These are phyloP conservation scores for Pleurotus salmoneostramineus DNA, from an alignment of 768 basidiomycete genomes.

Conservation along the genomic window DNA sequence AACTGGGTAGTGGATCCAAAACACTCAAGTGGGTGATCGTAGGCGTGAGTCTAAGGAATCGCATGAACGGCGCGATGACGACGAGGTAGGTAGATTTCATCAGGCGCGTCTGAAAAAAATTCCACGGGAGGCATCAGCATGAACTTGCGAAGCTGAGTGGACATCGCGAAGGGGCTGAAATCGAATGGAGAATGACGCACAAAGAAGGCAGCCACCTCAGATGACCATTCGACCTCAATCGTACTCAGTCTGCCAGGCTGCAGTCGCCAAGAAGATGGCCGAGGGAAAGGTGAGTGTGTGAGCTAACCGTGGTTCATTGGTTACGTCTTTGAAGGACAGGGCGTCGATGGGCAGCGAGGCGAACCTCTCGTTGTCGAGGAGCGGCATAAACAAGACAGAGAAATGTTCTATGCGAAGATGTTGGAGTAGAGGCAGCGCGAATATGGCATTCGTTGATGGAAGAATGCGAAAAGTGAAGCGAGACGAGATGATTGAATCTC, in stretches of 20 bases:
- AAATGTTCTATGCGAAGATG: not conserved
- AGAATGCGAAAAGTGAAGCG: not conserved
- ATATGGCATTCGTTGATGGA: not conserved
- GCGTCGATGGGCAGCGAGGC: not conserved
- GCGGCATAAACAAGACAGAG: not conserved
- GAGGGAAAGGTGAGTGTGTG: not conserved
- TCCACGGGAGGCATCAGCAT: not conserved
- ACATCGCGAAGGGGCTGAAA: not conserved
- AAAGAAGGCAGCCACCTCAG: conserved; percentile 1
- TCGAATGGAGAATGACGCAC: not conserved
- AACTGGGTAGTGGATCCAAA: not conserved
- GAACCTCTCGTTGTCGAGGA: not conserved
- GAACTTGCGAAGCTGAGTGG: not conserved
- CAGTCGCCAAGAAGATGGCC: not conserved
- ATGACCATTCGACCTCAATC: not conserved
- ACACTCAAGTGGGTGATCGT: not conserved
- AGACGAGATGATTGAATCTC: not conserved
- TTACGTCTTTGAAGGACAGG: not conserved
- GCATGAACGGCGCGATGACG: not conserved
- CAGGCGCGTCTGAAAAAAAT: not conserved
- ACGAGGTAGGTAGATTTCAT: conserved; percentile 1
- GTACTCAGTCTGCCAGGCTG: not conserved
- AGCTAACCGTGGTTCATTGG: not conserved
- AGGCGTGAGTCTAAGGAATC: not conserved
- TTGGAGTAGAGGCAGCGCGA: not conserved